Evolutionary conservation across 108 stramenopile genomes (phyloP).

Genomic region (Seminavis robusta): DNA sequence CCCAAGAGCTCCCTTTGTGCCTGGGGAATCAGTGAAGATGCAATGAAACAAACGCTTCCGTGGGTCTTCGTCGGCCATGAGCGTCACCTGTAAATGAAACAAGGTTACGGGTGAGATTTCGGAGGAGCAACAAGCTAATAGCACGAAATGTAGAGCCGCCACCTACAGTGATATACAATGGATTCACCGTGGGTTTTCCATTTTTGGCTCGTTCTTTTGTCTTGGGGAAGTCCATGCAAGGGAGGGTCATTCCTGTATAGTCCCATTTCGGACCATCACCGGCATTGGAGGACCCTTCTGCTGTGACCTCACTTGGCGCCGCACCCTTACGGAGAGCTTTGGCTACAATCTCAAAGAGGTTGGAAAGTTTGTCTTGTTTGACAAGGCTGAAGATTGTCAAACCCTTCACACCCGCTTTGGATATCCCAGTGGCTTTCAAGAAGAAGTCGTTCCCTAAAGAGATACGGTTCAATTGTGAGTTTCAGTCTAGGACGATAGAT

Average conservation of each 20-base stretch:
- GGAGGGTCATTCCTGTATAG: conserved; percentile 39
- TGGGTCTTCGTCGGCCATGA: conserved; percentile 66
- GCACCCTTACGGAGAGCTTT: conserved; percentile 32
- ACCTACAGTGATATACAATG: background rate
- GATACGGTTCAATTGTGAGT: background rate
- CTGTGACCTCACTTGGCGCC: background rate
- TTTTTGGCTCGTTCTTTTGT: conserved; percentile 16
- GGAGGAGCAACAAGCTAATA: conserved; percentile 5
- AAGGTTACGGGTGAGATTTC: too few species aligned
- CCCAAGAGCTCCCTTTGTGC: conserved; percentile 55
- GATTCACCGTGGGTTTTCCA: background rate
- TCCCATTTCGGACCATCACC: conserved; percentile 1
- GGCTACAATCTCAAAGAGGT: conserved; percentile 77
- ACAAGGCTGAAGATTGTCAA: conserved; percentile 81
- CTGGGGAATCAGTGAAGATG: conserved; percentile 60
- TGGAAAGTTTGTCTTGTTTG: conserved; percentile 59
- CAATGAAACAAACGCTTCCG: conserved; percentile 78
- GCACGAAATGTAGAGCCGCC: background rate
- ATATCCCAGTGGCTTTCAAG: conserved; percentile 52
- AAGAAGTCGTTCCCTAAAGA: conserved; percentile 74
- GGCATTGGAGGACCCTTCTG: background rate
- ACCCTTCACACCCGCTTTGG: conserved; percentile 43
- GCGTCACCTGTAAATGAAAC: conserved; percentile 37
- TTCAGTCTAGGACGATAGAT: background rate
- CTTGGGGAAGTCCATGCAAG: conserved; percentile 40